Base-by-base conservation (phyloP, 176 grass and related monocot species). In the Ananas comosus region DNA sequence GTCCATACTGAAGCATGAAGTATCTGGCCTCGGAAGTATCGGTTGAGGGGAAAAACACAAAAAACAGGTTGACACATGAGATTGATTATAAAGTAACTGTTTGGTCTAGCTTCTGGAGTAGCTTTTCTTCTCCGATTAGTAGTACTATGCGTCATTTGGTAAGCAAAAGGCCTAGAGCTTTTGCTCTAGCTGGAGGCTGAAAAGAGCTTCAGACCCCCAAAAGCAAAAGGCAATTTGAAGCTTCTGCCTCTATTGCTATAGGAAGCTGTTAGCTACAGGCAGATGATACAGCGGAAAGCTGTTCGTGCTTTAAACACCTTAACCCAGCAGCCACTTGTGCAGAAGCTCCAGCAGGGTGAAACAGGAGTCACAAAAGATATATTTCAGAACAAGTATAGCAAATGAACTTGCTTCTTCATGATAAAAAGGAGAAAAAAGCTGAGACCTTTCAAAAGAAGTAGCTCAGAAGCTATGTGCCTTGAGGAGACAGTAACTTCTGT, bases 401-500 rank as follows among this genome's bases (percentile, higher is more conserved):
- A 59, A 17, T 8, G 19, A 14, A 59, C 54, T 59, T 17, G 14
- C 10, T 67, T 78, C 22, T 66, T 24, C 70, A 80, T 16, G 17
- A 73, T 16, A 72, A 67, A 63, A 57, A 19, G 4, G 10, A 27
- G 21, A 50, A 67, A 16, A 14, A 69, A 74, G 12, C 19, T 65
- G 42, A 58, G 71, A 96, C 93, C 93, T 91, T 90, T 92, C n/a
- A 70, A 78, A 65, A 80, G 53, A 53, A 87, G 74, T 59, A 96
- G 27, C 21, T 92, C 89, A 76, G 73, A 87, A 49, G 84, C 93
- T 77, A 85, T 53, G 80, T 96, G 82, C 64, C n/a, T 59, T 66
- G 81, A 28, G 21, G 70, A 85, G 50, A 96, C 74, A 72, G 72
- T 71, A 51, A 92, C 63, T 89, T 92, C 93, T 61, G 67, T 85